Base-by-base conservation (phyloP, 345 rosid species). In the Mangifera indica region DNA sequence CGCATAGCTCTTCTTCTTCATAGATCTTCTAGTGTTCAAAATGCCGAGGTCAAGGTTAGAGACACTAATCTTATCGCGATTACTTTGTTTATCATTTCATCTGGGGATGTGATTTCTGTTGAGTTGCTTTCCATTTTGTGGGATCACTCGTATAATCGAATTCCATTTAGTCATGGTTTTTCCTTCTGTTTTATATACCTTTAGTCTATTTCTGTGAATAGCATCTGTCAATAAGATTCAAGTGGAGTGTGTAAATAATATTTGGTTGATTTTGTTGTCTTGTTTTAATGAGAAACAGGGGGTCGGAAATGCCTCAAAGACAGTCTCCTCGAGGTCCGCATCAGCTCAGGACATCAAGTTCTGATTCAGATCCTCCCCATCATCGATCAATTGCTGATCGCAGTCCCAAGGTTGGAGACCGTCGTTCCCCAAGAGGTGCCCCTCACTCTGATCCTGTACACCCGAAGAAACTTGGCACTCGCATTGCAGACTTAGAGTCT, bases 31-130 rank as follows among this genome's bases (percentile, higher is more conserved):
- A 32, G 58, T 29, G 63, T 24, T 56, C 44, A 76, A 83, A 62
- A 92, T 92, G 98, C 93, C 91, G 32, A 84, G 91, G 83, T 87
- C 93, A 78, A 92, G 97, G 98, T 94, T 63, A 79, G 80, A 9
- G 40, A 67, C 55, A 37, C 37, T 22, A 55, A 62, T 72, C 48
- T 58, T 37, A 26, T 60, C 32, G 34, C n/a, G 2, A 20, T 2
- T 18, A 0, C 18, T 17, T 32, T 12, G 42, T 40, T 13, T 37
- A 7, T 32, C 48, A 18, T 29, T 54, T 32, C 42, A 37, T 37
- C 42, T 9, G 29, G 29, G 21, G 11, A 45, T 57, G 18, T 13
- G 13, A 18, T 7, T 17, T 54, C 0, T 11, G 29, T 57, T 25
- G 29, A 14, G 8, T 25, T 26, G 2, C 61, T 22, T 17, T 67